Evolutionary conservation across 1,284 basidiomycete species (phyloP), one percentile per base, ranked within the genome.

Genomic region (Waitea zeae): DNA sequence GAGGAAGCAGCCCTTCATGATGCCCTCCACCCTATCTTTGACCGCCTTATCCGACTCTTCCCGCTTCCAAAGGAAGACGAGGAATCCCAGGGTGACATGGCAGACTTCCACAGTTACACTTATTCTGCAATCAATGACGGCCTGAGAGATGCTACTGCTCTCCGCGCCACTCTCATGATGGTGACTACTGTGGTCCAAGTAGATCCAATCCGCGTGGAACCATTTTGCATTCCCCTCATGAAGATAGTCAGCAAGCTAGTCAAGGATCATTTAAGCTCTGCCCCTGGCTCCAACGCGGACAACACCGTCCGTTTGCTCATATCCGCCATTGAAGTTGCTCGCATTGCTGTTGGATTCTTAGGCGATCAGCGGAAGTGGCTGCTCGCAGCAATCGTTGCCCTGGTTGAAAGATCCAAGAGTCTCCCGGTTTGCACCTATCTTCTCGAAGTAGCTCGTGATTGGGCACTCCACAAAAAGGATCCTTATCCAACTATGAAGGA

Each of bases 401-500:
- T 98, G 20, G 78, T 92, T 29, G 93, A 97, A 47, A 89, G 92
- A 52, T 95, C 90, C n/a, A 78, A 82, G 46, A 93, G 79, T 46
- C 49, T 66, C 11, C 58, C 69, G 12, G 66, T 99, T 1, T 92
- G 88, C 51, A 74, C 73, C 9, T 92, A 84, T 51, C 69, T 97
- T 43, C 68, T 99, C 15, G 80, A 89, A 37, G 72, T 93, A 42
- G 73, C 87, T 39, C 72, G 83, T 35, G 79, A 82, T 32, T 98
- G 95, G 93, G 77, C 83, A 14, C 60, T 90, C 45, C 75, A 84
- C 31, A 71, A 75, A 46, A 78, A 78, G 36, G 88, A 92, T 38
- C 61, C 74, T 1, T 86, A 84, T 49, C 89, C 92, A 1, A 88
- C 84, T 0, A 81, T 89, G 66, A 96, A 96, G 57, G 96, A 99